phyloP scores from a whole-genome alignment of 495 filamentous ascomycete genomes.

The Talaromyces borbonicus region DNA sequence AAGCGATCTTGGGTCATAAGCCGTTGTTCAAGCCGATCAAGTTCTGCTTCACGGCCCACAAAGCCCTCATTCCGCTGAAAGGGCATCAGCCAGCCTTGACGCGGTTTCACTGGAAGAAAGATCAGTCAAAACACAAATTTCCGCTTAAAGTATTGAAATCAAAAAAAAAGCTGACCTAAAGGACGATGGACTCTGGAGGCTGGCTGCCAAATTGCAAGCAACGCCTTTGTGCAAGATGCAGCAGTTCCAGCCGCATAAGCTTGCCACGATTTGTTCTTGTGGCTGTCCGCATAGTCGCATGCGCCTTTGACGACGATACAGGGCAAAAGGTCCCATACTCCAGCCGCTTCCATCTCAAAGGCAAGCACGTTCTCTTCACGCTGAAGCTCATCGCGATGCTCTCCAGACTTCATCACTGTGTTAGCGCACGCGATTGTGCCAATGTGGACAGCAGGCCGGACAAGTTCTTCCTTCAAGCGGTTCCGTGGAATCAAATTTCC shows the following conservation, averaged over 20 bases:
- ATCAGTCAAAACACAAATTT: no score
- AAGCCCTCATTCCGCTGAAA: constrained; percentile 32
- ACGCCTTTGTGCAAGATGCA: constrained; percentile 20
- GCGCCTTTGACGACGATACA: constrained; percentile 30
- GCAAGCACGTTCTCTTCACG: constrained; percentile 16
- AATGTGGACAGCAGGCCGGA: constrained; percentile 10
- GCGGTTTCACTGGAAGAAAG: no score
- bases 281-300: constrained; percentile 33
- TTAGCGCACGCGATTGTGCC: constrained; percentile 22
- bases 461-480: neutral
- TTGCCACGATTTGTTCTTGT: constrained; percentile 35
- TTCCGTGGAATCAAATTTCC: neutral
- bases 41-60: constrained; percentile 30
- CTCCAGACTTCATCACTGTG: constrained; percentile 20
- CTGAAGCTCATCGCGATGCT: constrained; percentile 17
- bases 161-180: no score
- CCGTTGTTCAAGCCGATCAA: no score
- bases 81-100: no score
- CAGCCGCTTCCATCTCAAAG: constrained; percentile 32
- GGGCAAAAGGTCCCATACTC: constrained; percentile 22
- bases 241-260: constrained; percentile 25
- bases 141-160: no score
- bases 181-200: no score
- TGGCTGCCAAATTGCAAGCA: constrained; percentile 13
- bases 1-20: no score